Evolutionary conservation across 208 protist genomes (phyloP), one percentile per base, ranked within the genome.

Genomic region (Leishmania lainsoni): DNA sequence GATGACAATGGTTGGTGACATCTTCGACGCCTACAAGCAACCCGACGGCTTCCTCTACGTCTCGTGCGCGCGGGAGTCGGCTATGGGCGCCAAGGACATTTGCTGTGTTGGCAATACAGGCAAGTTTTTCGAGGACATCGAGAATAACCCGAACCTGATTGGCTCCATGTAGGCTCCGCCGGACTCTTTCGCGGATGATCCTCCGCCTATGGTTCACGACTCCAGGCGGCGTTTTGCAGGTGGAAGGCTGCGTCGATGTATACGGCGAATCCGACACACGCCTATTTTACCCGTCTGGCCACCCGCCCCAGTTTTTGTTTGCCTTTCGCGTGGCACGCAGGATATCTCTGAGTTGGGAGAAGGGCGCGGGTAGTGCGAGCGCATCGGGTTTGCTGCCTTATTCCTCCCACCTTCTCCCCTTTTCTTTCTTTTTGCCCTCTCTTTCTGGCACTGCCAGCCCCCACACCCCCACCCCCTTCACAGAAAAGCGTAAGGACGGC

Each of bases 11-110:
- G 26, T 86, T 59, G 69, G 66, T 26, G 83, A 86, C 83, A 59
- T 86, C 32, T 79, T 80, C 78, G 75, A 83, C 65, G 72, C 42
- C 58, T 86, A 75, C 78, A 70, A 75, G 61, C 61, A 61, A 49
- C 75, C 68, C 35, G 83, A 86, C 79, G 83, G 83, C 70, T 81
- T 86, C 59, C 83, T 86, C 52, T 71, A 86, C 79, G 83, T 86
- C 10, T 73, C 79, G 6, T 66, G 75, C 65, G 58, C 72, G 39
- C 45, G 49, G 4, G 83, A 86, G 69, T 48, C 58, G 3, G 39
- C 70, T 3, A 81, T 86, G 78, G 83, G 83, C 76, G 58, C 61
- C 45, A 61, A 45, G 20, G 49, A 73, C 49, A 0, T 72, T 54
- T 82, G 69, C 79, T 82, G 79, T 54, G 20, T 76, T 3, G 45